Percentiles rank a stretch among this genome's conserved stretches.
phyloP scores from a whole-genome alignment of 345 rosid genomes.

The Eucalyptus victrix region DNA sequence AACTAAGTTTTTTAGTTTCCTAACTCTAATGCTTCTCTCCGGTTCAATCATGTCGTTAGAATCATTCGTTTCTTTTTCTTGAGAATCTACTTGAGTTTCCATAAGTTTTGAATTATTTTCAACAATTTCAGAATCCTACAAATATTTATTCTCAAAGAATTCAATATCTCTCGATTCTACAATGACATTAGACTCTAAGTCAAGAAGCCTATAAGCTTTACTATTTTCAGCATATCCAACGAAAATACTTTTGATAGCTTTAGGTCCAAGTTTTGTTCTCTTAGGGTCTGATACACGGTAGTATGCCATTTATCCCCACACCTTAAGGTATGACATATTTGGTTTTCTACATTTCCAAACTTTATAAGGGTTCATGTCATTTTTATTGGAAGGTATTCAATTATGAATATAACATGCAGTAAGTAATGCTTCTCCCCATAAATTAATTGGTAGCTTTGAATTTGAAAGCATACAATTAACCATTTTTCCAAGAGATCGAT shows the following conservation, averaged over 20 bases:
- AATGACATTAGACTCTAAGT: not conserved
- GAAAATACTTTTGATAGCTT: not conserved
- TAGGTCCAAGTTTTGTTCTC: not conserved
- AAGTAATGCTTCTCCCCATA: not conserved
- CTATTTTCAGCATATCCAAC: not conserved
- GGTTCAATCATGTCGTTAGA: not conserved
- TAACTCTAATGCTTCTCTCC: not conserved
- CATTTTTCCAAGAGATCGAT: not conserved
- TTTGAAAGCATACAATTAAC: not conserved
- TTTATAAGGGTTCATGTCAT: not conserved
- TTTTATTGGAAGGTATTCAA: not conserved
- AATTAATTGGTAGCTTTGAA: not conserved
- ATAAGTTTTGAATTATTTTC: not conserved
- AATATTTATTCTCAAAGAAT: not conserved
- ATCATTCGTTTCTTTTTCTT: not conserved
- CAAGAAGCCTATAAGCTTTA: not conserved
- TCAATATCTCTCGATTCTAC: not conserved
- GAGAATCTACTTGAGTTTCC: not conserved
- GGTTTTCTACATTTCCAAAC: not conserved
- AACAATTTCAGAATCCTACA: not conserved
- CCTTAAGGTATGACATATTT: not conserved
- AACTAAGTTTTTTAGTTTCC: not conserved
- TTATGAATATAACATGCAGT: not conserved
- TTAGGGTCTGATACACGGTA: accelerated
- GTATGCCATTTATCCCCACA: not conserved